These are phyloP conservation scores for Pichia sp. DNA, from an alignment of 1,139 yeast species.

Conservation along the genomic window DNA sequence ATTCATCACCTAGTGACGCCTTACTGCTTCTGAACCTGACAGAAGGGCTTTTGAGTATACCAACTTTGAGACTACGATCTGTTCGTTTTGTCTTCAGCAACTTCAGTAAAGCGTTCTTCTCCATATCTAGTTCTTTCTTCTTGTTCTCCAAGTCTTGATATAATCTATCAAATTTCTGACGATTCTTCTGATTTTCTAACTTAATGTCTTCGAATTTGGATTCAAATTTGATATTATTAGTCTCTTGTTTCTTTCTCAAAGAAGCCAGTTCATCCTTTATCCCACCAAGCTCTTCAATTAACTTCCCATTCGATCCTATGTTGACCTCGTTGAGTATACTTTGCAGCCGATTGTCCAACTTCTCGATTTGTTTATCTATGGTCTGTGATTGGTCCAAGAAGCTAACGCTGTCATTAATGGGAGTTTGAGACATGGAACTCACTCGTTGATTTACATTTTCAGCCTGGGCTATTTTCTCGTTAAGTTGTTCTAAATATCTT, in stretches of 20 bases:
- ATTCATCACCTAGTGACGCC: too few relatives aligned
- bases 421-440: too few relatives aligned
- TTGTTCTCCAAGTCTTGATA: conserved; percentile 20
- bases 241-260: conserved; percentile 22
- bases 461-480: conserved; percentile 3
- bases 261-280: conserved; percentile 19
- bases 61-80: not conserved
- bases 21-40: too few relatives aligned
- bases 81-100: conserved; percentile 3
- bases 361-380: conserved; percentile 8
- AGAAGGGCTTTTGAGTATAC: not conserved
- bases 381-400: conserved; percentile 1
- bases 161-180: conserved; percentile 20
- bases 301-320: conserved; percentile 13
- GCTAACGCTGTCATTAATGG: not conserved
- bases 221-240: conserved; percentile 20
- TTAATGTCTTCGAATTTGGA: conserved; percentile 23
- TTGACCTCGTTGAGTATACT: conserved; percentile 13
- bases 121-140: conserved; percentile 19
- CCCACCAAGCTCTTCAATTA: conserved; percentile 15
- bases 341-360: conserved; percentile 14
- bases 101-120: conserved; percentile 10
- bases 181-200: conserved; percentile 20
- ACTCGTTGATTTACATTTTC: not conserved
- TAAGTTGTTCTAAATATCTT: conserved; percentile 8